Evolutionary conservation across 1,284 basidiomycete genomes (phyloP).

Genomic region (Coriolopsis trogii): DNA sequence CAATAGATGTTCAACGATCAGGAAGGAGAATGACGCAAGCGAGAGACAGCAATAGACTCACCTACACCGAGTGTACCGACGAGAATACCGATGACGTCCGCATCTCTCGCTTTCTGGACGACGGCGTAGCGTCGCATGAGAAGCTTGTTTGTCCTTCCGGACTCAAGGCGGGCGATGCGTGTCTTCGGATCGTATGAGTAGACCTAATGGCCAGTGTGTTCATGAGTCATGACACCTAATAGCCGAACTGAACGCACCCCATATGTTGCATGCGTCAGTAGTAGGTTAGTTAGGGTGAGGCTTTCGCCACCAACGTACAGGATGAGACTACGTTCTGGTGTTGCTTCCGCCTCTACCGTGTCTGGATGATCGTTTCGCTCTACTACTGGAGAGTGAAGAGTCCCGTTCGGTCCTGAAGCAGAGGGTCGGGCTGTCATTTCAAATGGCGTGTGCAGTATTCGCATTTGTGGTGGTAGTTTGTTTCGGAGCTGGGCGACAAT

Average conservation of each 20-base stretch:
- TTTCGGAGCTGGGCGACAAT: conserved; percentile 32
- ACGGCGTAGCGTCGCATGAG: conserved; percentile 92
- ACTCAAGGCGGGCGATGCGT: conserved; percentile 54
- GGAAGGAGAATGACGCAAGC: too few species aligned
- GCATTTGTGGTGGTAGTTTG: conserved; percentile 7
- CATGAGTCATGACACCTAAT: neutral
- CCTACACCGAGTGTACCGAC: conserved; percentile 94
- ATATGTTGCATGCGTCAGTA: conserved; percentile 73
- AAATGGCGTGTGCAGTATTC: conserved; percentile 27
- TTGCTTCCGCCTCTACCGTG: neutral
- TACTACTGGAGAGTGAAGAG: neutral
- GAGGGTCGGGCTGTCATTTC: conserved; percentile 18
- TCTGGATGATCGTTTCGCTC: neutral
- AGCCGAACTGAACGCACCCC: conserved; percentile 36
- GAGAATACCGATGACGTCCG: conserved; percentile 94
- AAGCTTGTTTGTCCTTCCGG: conserved; percentile 73
- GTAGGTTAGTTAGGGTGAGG: conserved; percentile 81
- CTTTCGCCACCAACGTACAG: conserved; percentile 88
- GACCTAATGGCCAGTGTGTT: conserved; percentile 46
- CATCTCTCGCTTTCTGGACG: conserved; percentile 89
- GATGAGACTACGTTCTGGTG: conserved; percentile 42
- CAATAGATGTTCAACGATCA: neutral
- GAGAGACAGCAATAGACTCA: conserved; percentile 38
- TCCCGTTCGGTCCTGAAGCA: conserved; percentile 1
- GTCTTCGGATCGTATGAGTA: conserved; percentile 76